Evolutionary conservation across 371 early-diverging fungal genomes (phyloP).

Genomic region (Fennellomyces sp.): DNA sequence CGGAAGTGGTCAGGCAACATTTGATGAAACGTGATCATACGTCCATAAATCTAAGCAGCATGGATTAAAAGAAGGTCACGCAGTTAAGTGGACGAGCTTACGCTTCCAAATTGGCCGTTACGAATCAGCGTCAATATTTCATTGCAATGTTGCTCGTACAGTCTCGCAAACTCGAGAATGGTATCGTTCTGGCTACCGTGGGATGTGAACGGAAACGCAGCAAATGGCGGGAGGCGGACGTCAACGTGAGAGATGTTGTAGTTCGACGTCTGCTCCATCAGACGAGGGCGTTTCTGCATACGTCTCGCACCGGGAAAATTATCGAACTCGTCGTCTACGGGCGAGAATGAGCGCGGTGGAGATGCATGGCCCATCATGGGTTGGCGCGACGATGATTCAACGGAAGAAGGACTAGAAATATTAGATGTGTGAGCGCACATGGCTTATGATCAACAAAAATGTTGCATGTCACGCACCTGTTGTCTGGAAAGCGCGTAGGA

Average conservation of each 20-base stretch:
- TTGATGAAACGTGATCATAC: conserved; percentile 26
- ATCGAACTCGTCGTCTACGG: no score
- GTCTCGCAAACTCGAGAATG: not conserved
- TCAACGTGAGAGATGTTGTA: not conserved
- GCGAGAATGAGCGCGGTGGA: no score
- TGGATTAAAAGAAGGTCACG: no score
- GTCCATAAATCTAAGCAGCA: conserved; percentile 2
- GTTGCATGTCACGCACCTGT: not conserved
- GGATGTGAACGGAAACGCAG: not conserved
- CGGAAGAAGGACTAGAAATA: not conserved
- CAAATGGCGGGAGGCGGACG: not conserved
- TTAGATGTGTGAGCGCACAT: no score
- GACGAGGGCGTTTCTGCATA: no score
- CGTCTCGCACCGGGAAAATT: no score
- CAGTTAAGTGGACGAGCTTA: not conserved
- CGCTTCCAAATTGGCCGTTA: conserved; percentile 2
- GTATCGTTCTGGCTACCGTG: not conserved
- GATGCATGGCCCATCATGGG: no score
- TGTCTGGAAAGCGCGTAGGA: not conserved
- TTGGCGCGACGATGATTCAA: no score
- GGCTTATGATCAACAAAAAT: no score
- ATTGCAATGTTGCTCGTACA: conserved; percentile 12
- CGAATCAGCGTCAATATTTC: not conserved
- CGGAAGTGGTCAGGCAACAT: conserved; percentile 20
- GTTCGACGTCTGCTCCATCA: no score